These are phyloP conservation scores for Physcomitrium patens DNA, from an alignment of 225 moss, liverwort and hornwort species.

Conservation along the genomic window DNA sequence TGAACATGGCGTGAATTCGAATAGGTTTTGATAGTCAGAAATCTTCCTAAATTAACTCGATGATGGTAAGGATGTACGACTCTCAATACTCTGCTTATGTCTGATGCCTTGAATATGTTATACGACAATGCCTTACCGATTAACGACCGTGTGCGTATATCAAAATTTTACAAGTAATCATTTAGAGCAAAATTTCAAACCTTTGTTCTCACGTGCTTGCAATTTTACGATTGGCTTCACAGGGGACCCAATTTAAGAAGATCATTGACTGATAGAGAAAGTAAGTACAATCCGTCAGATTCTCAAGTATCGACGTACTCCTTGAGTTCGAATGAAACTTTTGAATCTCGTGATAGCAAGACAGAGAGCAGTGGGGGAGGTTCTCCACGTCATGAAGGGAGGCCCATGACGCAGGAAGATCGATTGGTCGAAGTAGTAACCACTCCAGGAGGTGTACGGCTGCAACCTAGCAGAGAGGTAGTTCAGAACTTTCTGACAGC, in stretches of 20 bases:
- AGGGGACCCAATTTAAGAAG: conserved; percentile 60
- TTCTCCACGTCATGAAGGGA: conserved; percentile 55
- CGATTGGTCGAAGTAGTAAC: conserved; percentile 84
- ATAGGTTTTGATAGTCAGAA: not conserved
- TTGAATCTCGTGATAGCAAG: conserved; percentile 52
- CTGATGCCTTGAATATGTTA: conserved; percentile 3
- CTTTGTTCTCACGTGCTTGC: conserved; percentile 27
- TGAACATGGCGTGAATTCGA: too few species aligned
- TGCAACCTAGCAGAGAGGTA: conserved; percentile 89
- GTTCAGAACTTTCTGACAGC: conserved; percentile 76
- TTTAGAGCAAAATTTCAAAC: conserved; percentile 2
- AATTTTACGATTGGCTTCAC: conserved; percentile 27
- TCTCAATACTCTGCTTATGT: not conserved
- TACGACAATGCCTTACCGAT: not conserved
- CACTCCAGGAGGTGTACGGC: conserved; percentile 85
- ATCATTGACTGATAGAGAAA: conserved; percentile 63
- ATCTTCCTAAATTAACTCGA: not conserved
- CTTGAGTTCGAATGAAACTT: conserved; percentile 45
- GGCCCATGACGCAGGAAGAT: conserved; percentile 65
- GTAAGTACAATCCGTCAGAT: conserved; percentile 45
- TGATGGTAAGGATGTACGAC: not conserved
- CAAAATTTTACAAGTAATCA: not conserved
- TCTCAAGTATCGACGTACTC: conserved; percentile 54
- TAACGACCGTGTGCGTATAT: not conserved
- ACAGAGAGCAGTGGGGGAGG: conserved; percentile 62